Conservation (phyloP, 2,329 filamentous ascomycete genomes). For the Colletotrichum sp. region DNA sequence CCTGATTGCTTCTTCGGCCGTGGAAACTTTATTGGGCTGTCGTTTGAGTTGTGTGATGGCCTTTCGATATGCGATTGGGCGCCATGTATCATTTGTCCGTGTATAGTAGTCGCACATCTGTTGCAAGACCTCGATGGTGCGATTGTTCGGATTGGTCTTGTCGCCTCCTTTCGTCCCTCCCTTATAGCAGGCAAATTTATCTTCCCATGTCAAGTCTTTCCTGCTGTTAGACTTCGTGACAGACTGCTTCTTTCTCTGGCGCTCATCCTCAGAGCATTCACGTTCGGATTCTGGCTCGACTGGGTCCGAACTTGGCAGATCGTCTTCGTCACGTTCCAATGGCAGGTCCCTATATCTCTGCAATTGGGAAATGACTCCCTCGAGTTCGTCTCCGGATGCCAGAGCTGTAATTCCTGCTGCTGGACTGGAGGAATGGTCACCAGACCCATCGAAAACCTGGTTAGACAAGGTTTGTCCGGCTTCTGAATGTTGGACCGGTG, state of each 20-base stretch:
- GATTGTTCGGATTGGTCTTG: conserved; percentile 70
- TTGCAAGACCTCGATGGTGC: conserved; percentile 78
- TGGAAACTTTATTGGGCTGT: conserved; percentile 67
- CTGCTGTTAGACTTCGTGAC: conserved; percentile 21
- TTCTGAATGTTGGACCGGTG: background rate
- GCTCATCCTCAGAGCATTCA: conserved; percentile 31
- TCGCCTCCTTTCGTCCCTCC: conserved; percentile 51
- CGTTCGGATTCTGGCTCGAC: conserved; percentile 22
- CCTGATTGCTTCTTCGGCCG: conserved; percentile 69
- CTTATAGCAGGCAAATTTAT: conserved; percentile 60
- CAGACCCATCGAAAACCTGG: background rate
- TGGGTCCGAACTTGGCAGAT: conserved; percentile 27
- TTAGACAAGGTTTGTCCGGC: background rate
- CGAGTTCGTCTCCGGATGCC: conserved; percentile 57
- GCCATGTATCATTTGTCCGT: conserved; percentile 78
- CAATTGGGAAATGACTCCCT: conserved; percentile 67
- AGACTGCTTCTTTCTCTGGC: conserved; percentile 27
- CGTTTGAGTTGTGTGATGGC: conserved; percentile 76
- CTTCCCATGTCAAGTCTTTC: conserved; percentile 44
- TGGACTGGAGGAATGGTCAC: background rate
- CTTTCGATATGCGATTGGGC: conserved; percentile 76
- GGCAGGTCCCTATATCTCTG: conserved; percentile 65
- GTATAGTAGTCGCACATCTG: conserved; percentile 82
- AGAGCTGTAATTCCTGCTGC: background rate
- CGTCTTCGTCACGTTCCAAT: conserved; percentile 55